Evolutionary conservation across 2,329 filamentous ascomycete species (phyloP), one percentile per base, ranked within the genome.

Genomic region (Bipolaris cookei): DNA sequence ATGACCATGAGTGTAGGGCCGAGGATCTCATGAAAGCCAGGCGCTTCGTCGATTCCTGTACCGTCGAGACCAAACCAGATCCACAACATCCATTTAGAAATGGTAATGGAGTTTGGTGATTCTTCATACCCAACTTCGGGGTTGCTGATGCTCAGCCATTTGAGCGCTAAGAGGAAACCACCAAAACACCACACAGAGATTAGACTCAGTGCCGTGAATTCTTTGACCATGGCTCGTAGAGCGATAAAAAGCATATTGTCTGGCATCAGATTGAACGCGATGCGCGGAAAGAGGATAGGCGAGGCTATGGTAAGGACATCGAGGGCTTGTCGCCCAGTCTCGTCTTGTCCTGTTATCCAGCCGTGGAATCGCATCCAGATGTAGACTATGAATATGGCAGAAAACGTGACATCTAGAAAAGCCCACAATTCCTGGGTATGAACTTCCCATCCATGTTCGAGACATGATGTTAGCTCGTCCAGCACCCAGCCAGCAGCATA

Each of bases 391-490:
- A 90, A 95, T 30, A 95, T 88, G 39, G 82, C 67, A n/a, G 87
- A 84, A 68, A 94, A 96, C 4, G 86, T 86, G 44, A 94, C 87
- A 72, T 95, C 91, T 14, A 96, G 83, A 68, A 96, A 95, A 0
- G 90, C 92, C 91, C 91, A 96, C 3, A 96, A 79, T 66, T 95
- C 94, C 73, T 96, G 90, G 0, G 91, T 92, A 69, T 95, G 93
- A 1, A 95, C 91, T 56, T 86, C 85, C 90, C 90, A 87, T 47
- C 84, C 82, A 70, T 95, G 91, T 62, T 91, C 90, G 14, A 91
- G 75, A 25, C 92, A 88, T 0, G 90, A 91, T 1, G 89, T 88
- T 67, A 91, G 86, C 68, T 92, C 89, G 70, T 94, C 90, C 30
- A 93, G 78, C 2, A 86, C 86, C 91, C 91, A 95, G 16, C 91